Conservation (phyloP, 1,284 basidiomycete species). For the Cutaneotrichosporon mucoides region DNA sequence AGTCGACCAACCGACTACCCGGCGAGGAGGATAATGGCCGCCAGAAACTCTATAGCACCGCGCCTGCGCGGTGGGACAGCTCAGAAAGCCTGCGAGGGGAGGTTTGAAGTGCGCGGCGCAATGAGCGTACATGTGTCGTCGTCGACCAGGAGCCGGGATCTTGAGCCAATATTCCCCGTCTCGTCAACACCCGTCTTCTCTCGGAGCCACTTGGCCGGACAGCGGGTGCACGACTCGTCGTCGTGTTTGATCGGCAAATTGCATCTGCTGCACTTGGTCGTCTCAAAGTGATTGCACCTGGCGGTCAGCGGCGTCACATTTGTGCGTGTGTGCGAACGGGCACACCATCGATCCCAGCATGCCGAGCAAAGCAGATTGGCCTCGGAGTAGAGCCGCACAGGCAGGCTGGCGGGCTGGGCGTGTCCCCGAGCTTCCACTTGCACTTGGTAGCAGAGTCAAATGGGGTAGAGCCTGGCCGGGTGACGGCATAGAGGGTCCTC, state of each 20-base stretch:
- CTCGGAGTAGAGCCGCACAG: no score
- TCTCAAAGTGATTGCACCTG: background rate
- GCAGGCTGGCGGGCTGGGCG: no score
- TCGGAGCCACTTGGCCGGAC: background rate
- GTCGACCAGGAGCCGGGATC: background rate
- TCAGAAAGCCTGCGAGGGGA: no score
- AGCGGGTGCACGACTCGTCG: constrained; percentile 1
- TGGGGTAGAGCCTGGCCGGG: no score
- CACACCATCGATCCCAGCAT: background rate
- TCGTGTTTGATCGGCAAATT: background rate
- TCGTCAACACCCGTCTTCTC: background rate
- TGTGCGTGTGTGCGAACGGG: no score
- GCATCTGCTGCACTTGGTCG: background rate
- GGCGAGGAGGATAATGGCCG: no score
- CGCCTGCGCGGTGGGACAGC: no score
- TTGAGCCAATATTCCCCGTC: background rate
- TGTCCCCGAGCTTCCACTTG: no score
- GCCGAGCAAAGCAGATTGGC: background rate
- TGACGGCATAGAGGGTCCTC: no score
- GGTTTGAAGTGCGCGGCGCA: background rate
- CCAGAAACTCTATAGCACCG: no score
- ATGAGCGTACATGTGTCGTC: background rate
- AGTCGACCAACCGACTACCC: no score
- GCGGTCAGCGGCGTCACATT: background rate
- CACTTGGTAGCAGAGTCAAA: no score